Evolutionary conservation across 2,329 filamentous ascomycete genomes (phyloP), one percentile per base, ranked within the genome.

Genomic region (Penicillium sp.): DNA sequence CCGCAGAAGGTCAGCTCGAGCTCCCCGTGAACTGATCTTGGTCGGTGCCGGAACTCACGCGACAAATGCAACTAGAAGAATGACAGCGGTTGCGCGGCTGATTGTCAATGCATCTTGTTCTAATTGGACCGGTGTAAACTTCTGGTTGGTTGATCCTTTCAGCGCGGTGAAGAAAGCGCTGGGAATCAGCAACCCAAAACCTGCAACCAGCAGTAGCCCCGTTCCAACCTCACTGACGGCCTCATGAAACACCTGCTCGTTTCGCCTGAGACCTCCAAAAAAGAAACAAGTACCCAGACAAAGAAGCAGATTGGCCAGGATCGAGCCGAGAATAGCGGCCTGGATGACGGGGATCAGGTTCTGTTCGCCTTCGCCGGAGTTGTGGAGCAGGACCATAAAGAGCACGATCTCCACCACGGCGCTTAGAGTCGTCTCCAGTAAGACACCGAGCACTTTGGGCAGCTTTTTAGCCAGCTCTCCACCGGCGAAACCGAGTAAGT

Each of bases 251-350:
- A 73, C 75, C 56, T 89, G 68, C 55, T 86, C 80, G 5, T 86
- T 75, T 26, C 83, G 79, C 44, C 75, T 74, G 28, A 91, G 55
- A 7, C 89, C 88, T 32, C 87, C 87, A 18, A 82, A 78, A 51
- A 91, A 81, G 72, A 95, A 94, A 65, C 87, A 93, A 42, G 84
- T 62, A 0, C 89, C 89, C 22, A 94, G 69, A 57, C 88, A 94
- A 1, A 94, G 74, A 36, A 94, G 70, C 70, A 93, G 78, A 26
- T 89, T 94, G 10, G 89, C 87, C 27, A 95, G 68, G 36, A 94
- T 86, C 0, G 87, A 91, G 28, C 89, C 88, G 0, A 94, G 71
- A 45, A 94, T 90, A 22, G 89, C 88, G 43, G 87, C 87, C 62
- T 88, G 81, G 57, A 94, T 87, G 56, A 93, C 86, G n/a, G 77